Evolutionary conservation across 768 basidiomycete genomes (phyloP).

Genomic region (Terana coerulea): DNA sequence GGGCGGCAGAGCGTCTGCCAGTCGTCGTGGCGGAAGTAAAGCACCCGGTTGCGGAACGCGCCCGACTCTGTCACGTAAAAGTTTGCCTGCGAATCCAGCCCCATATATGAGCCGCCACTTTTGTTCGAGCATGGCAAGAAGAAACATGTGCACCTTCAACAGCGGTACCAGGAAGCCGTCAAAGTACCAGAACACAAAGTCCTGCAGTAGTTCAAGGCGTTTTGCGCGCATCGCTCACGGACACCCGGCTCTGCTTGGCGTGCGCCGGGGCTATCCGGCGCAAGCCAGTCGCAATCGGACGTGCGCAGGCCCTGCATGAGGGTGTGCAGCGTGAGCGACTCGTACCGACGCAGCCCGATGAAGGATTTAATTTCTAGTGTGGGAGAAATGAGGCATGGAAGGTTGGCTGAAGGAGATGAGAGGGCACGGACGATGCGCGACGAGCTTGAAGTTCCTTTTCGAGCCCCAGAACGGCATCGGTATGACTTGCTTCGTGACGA

Average conservation of each 20-base stretch:
- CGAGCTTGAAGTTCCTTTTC: constrained; percentile 52
- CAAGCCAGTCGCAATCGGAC: constrained; percentile 78
- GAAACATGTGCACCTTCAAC: constrained; percentile 63
- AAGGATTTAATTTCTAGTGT: constrained; percentile 67
- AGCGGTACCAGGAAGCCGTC: constrained; percentile 80
- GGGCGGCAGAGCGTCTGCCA: constrained; percentile 86
- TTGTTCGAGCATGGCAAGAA: background rate
- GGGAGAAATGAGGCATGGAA: background rate
- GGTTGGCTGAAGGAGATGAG: background rate
- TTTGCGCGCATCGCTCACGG: constrained; percentile 70
- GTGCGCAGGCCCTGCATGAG: constrained; percentile 74
- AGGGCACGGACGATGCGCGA: constrained; percentile 48
- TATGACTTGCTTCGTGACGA: constrained; percentile 65
- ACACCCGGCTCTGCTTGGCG: constrained; percentile 43
- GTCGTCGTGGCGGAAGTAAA: constrained; percentile 94
- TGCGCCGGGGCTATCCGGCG: constrained; percentile 36
- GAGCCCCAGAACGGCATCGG: constrained; percentile 81
- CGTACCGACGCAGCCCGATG: constrained; percentile 73
- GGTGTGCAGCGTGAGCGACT: constrained; percentile 71
- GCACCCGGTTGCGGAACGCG: constrained; percentile 72
- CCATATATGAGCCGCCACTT: too few species aligned
- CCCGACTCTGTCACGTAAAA: constrained; percentile 95
- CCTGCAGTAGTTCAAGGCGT: constrained; percentile 75
- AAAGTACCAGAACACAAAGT: constrained; percentile 94
- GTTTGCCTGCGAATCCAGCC: constrained; percentile 53